A percentile compares a stretch with the other conserved stretches of the same genome.
These are phyloP conservation scores for Pugionium cornutum DNA, from an alignment of 345 rosid genomes.

Conservation along the genomic window DNA sequence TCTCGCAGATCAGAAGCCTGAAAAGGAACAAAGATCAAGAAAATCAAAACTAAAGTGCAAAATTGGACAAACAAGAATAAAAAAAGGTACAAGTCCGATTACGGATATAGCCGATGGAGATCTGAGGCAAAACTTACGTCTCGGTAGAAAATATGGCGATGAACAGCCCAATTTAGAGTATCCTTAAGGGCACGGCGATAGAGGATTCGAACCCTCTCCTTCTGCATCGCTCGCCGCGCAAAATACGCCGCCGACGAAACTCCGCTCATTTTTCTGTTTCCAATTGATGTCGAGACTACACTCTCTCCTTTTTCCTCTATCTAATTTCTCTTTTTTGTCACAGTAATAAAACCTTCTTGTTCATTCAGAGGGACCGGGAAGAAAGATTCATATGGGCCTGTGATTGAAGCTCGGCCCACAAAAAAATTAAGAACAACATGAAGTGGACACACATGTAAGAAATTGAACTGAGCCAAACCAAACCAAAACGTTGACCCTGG, in stretches of 20 bases:
- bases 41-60: constrained; percentile 12
- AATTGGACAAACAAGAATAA: neutral
- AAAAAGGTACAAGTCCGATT: constrained; percentile 2
- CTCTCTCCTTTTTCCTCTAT: constrained; percentile 12
- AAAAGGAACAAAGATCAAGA: constrained; percentile 2
- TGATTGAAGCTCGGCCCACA: neutral
- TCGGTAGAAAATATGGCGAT: constrained; percentile 85
- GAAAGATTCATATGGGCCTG: constrained; percentile 4
- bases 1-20: constrained; percentile 84
- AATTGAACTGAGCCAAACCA: neutral
- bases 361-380: neutral
- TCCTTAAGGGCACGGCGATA: constrained; percentile 95
- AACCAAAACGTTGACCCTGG: neutral
- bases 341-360: constrained; percentile 4
- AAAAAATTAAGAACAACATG: neutral
- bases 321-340: constrained; percentile 4
- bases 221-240: constrained; percentile 86
- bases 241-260: constrained; percentile 63
- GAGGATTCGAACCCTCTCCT: constrained; percentile 87
- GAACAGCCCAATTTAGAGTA: constrained; percentile 96
- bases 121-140: constrained; percentile 53
- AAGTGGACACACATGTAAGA: neutral
- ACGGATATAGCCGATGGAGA: constrained; percentile 5
- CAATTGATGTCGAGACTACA: constrained; percentile 25
- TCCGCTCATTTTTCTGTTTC: constrained; percentile 59